Evolutionary conservation across 148 eudicot species (phyloP).

Genomic region (Nepenthes gracilis): DNA sequence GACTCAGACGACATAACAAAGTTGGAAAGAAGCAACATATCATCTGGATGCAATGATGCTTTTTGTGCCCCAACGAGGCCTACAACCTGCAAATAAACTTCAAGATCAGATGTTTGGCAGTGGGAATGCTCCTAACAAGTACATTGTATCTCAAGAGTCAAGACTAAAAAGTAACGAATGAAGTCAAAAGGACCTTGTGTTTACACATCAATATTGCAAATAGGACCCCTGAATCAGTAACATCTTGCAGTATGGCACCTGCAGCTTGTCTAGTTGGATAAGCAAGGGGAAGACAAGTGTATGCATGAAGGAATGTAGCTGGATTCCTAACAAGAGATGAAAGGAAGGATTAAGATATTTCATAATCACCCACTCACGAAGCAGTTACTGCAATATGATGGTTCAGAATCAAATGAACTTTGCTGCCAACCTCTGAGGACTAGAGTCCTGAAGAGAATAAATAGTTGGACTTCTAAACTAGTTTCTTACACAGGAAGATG

Average conservation of each 20-base stretch:
- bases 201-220: constrained; percentile 94
- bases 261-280: constrained; percentile 94
- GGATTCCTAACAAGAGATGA: constrained; percentile 50
- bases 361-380: background rate
- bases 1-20: constrained; percentile 93
- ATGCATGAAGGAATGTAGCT: constrained; percentile 96
- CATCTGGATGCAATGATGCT: constrained; percentile 95
- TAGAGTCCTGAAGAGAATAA: too few species aligned
- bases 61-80: constrained; percentile 94
- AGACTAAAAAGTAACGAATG: background rate
- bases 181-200: constrained; percentile 51
- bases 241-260: constrained; percentile 86
- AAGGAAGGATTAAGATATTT: background rate
- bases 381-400: background rate
- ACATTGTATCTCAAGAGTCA: constrained; percentile 3
- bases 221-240: constrained; percentile 90
- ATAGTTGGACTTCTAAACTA: too few species aligned
- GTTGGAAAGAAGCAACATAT: constrained; percentile 85
- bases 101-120: constrained; percentile 4
- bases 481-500: too few species aligned
- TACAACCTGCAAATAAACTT: constrained; percentile 59
- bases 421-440: too few species aligned
- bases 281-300: constrained; percentile 94
- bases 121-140: background rate
- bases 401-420: too few species aligned